Conservation (phyloP, 2,329 filamentous ascomycete species). For the Aspergillus japonicus region DNA sequence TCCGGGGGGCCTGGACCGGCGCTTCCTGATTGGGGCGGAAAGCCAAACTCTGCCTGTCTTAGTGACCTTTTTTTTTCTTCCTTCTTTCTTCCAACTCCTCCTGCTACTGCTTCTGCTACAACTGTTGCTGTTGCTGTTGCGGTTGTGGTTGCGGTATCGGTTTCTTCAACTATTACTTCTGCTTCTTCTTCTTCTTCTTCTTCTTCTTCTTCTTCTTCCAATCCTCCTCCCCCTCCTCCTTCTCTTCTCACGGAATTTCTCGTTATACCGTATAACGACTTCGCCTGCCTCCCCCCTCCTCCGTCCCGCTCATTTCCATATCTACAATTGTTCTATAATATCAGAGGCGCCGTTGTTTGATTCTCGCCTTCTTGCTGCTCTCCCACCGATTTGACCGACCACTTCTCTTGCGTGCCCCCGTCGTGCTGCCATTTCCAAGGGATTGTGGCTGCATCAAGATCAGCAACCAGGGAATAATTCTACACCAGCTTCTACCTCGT, state of each 20-base stretch:
- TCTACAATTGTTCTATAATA: background rate
- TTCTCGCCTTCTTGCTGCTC: background rate
- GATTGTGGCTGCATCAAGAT: background rate
- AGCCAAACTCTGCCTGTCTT: background rate
- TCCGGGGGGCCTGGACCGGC: background rate
- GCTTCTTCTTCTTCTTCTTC: background rate
- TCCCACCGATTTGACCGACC: background rate
- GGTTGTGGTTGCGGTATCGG: background rate
- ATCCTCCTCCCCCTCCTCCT: background rate
- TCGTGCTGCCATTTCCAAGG: background rate
- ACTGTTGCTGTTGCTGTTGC: background rate
- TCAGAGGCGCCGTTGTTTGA: background rate
- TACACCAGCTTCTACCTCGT: background rate
- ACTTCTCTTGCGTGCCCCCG: background rate
- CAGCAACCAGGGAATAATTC: background rate
- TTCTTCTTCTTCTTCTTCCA: background rate
- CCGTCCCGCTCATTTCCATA: background rate
- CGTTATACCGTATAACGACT: background rate
- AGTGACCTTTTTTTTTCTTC: background rate
- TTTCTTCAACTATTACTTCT: background rate
- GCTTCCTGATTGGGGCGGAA: background rate
- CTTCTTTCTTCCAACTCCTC: background rate
- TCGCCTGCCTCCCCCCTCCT: background rate
- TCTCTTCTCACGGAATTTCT: background rate
- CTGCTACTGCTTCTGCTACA: too few species aligned